Evolutionary conservation across 2,329 filamentous ascomycete genomes (phyloP).

Genomic region (Apiospora phragmitis): DNA sequence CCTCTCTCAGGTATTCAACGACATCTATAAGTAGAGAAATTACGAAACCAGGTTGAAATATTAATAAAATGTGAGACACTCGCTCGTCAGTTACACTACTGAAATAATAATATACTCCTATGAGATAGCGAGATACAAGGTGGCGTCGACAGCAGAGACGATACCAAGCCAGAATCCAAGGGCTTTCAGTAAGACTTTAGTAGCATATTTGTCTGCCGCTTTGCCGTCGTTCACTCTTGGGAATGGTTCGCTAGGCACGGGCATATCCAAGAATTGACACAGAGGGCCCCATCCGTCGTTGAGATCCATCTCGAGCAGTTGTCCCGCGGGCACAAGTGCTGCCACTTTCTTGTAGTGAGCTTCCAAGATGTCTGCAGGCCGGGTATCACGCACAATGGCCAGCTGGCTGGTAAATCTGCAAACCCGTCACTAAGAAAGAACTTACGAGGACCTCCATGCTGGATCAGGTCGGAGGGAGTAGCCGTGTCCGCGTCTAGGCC

Average conservation of each 20-base stretch:
- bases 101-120: not conserved
- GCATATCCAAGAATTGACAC: conserved; percentile 36
- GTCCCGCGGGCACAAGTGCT: conserved; percentile 29
- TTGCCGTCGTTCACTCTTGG: not conserved
- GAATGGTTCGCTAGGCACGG: conserved; percentile 24
- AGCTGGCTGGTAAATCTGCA: not conserved
- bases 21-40: too few species aligned
- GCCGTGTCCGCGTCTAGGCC: not conserved
- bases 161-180: not conserved
- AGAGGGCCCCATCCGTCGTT: conserved; percentile 38
- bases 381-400: not conserved
- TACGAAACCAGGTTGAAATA: too few species aligned
- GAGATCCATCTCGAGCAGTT: conserved; percentile 32
- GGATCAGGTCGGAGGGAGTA: not conserved
- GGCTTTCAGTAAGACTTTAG: not conserved
- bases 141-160: not conserved
- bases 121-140: not conserved
- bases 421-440: not conserved
- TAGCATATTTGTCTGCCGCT: not conserved
- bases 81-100: too few species aligned
- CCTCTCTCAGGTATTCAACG: too few species aligned
- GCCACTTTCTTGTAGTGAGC: not conserved
- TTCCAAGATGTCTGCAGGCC: not conserved
- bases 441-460: not conserved
- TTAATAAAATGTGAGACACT: too few species aligned